Percentiles rank a stretch among this genome's conserved stretches.
Conservation (phyloP, 2,329 filamentous ascomycete genomes). For the Apiospora marii region DNA sequence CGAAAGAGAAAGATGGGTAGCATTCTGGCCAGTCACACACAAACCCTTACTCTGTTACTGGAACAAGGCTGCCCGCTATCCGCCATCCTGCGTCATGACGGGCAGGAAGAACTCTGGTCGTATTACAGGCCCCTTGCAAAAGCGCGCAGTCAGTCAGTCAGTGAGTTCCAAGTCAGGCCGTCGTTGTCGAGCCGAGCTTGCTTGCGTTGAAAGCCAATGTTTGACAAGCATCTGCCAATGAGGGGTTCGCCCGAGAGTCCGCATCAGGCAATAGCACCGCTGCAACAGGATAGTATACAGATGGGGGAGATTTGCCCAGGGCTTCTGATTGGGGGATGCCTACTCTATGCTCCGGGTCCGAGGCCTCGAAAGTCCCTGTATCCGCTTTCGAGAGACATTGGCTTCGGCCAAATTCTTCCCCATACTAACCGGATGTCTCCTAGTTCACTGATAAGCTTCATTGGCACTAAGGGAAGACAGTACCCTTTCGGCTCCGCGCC, state of each 20-base stretch:
- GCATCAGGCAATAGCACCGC: slow-evolving; percentile 9
- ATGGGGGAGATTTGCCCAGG: slow-evolving; percentile 1
- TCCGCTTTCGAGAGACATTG: neutral
- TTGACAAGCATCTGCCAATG: slow-evolving; percentile 7
- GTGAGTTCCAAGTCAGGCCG: neutral
- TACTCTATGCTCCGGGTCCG: neutral
- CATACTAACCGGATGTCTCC: neutral
- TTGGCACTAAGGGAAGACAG: slow-evolving; percentile 16
- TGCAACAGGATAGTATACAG: neutral
- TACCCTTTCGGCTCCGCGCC: neutral
- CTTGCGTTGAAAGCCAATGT: neutral
- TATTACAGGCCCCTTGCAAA: neutral
- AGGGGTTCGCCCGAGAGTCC: neutral
- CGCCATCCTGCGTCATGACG: neutral
- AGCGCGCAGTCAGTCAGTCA: neutral
- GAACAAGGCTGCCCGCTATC: neutral
- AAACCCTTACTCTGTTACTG: neutral
- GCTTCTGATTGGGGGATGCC: neutral
- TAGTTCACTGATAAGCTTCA: slow-evolving; percentile 11
- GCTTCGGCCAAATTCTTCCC: slow-evolving; percentile 18
- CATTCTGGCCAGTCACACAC: neutral
- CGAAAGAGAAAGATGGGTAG: neutral
- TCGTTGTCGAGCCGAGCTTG: neutral
- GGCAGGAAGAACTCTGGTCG: neutral
- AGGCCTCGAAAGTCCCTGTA: neutral